Base-by-base conservation (phyloP, 2,329 filamentous ascomycete genomes). In the Arthrobotrys sinensis region DNA sequence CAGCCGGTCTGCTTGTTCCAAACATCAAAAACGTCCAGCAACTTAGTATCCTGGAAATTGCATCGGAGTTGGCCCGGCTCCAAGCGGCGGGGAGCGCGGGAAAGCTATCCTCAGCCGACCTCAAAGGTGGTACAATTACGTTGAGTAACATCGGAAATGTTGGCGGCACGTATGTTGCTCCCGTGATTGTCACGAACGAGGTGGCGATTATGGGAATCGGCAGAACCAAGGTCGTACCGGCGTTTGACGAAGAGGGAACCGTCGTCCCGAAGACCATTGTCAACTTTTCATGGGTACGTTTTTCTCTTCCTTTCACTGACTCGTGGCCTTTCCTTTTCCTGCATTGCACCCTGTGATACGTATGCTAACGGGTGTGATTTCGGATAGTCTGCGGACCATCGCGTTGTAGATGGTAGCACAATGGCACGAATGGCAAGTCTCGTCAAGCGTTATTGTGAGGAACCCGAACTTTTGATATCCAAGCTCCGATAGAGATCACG, bases 131-230 rank as follows among this genome's bases (percentile, higher is more conserved):
- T 14, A 98, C 96, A 0, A 95, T 99, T 82, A 97, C 96, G 0
- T 90, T 99, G 62, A 97, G 94, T 82, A 99, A 99, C 84, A 97
- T 99, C 81, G 96, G 96, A 53, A 97, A 91, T 81, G 93, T 99
- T 53, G 96, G 96, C 68, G 96, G 96, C 32, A 96, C 93, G 0
- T 97, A 97, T 82, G 90, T 98, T 55, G 91, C 92, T 34, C 96
- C 96, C 0, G 92, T 99, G 62, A 93, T 99, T 81, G 93, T 97
- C 55, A 91, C 94, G 80, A 92, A 90, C 48, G 94, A 98, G 85
- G 92, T 98, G 8, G 94, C 93, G 7, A 99, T 99, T 83, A 85
- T 99, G 32, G 96, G 95, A 10, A 88, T 99, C 34, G 96, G 96
- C 4, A 90, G 92, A 81, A 90, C 94, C 84, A 91, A 91, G 81